phyloP scores from a whole-genome alignment of 73 alveolate genomes.

The Stentor coeruleus region DNA sequence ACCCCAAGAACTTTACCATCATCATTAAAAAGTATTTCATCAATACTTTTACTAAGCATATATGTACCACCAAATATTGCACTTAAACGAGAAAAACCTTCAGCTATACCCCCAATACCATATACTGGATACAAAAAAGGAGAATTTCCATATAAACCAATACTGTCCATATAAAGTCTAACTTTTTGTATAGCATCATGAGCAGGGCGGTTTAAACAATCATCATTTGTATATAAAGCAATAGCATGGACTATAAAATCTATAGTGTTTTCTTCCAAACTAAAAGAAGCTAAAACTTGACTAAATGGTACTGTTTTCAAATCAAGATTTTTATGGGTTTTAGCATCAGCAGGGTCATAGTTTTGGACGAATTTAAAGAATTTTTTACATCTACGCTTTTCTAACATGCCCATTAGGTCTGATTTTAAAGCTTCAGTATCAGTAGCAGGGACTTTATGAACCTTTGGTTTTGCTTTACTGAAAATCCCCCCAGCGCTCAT shows the following conservation, averaged over 20 bases:
- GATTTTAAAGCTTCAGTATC: slow-evolving; percentile 90
- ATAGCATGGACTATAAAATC: slow-evolving; percentile 99
- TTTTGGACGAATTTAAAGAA: slow-evolving; percentile 86
- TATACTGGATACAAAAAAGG: slow-evolving; percentile 95
- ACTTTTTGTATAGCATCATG: slow-evolving; percentile 62
- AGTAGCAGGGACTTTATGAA: slow-evolving; percentile 93
- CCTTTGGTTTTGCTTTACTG: slow-evolving; percentile 42
- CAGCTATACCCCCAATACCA: slow-evolving; percentile 93
- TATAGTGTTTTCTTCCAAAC: slow-evolving; percentile 89
- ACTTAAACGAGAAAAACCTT: slow-evolving; percentile 89
- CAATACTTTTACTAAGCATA: no score
- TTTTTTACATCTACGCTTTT: slow-evolving; percentile 95
- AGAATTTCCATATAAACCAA: slow-evolving; percentile 87
- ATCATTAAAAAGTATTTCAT: no score
- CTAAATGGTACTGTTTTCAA: no score
- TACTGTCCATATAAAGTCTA: slow-evolving; percentile 75
- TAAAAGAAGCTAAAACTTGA: no score
- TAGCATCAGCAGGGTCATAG: slow-evolving; percentile 65
- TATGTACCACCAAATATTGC: slow-evolving; percentile 97
- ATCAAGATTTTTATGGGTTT: slow-evolving; percentile 63
- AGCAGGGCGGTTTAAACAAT: slow-evolving; percentile 74
- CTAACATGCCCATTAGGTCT: slow-evolving; percentile 96
- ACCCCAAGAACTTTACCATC: no score
- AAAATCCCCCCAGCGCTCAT: no score
- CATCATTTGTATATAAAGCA: slow-evolving; percentile 83